A percentile compares a stretch with the other conserved stretches of the same genome.
Evolutionary conservation across 2,329 filamentous ascomycete genomes (phyloP).

Genomic region (Atkinsonella texensis): DNA sequence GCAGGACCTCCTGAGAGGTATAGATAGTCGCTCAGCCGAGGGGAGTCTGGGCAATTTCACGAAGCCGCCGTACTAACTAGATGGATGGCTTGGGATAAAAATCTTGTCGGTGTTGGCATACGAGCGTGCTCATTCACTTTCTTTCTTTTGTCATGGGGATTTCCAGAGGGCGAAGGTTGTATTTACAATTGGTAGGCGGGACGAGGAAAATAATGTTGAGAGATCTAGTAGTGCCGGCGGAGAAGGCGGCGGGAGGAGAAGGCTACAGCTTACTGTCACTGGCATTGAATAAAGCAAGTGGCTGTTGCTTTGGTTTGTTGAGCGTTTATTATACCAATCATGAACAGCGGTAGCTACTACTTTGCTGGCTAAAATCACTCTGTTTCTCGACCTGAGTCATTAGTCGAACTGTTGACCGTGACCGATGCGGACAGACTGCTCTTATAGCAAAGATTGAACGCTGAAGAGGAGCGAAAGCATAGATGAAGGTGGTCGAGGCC

Average conservation of each 20-base stretch:
- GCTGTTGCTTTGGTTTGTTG: background rate
- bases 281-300: background rate
- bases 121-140: background rate
- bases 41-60: slow-evolving; percentile 32
- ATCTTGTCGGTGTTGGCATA: background rate
- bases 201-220: background rate
- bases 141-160: background rate
- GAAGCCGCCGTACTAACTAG: slow-evolving; percentile 40
- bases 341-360: no score
- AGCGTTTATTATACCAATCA: background rate
- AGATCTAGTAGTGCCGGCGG: background rate
- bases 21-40: slow-evolving; percentile 36
- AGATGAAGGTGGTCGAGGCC: no score
- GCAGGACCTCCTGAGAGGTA: slow-evolving; percentile 36
- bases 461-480: no score
- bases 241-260: background rate
- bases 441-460: no score
- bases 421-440: no score
- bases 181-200: background rate
- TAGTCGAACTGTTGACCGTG: no score
- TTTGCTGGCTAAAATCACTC: no score
- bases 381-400: no score
- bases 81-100: background rate
- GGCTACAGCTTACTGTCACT: background rate
- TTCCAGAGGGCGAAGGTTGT: background rate